phyloP scores from a whole-genome alignment of 768 basidiomycete species.

The Rhodotorula toruloides region DNA sequence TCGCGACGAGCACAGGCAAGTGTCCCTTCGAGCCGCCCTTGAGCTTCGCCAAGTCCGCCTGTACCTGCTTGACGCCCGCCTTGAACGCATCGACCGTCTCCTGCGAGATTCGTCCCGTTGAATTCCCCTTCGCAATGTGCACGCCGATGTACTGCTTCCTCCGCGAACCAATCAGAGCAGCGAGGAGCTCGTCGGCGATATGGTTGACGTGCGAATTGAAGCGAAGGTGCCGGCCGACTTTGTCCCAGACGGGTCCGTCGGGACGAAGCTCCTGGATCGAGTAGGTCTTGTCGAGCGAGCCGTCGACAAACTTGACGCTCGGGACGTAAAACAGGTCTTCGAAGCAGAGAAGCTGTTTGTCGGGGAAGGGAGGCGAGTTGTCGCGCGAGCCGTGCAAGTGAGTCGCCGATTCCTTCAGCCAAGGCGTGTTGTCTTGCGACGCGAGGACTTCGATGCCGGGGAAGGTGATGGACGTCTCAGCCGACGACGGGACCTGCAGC shows the following conservation, averaged over 20 bases:
- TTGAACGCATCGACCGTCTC: conserved; percentile 22
- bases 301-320: conserved; percentile 27
- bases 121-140: conserved; percentile 33
- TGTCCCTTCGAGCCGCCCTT: background rate
- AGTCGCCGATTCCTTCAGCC: conserved; percentile 20
- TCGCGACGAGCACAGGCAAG: conserved; percentile 24
- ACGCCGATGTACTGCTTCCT: conserved; percentile 29
- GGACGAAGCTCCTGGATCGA: conserved; percentile 30
- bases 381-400: conserved; percentile 5
- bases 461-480: conserved; percentile 37
- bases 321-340: conserved; percentile 39
- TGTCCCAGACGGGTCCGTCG: conserved; percentile 32
- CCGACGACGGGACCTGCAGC: conserved; percentile 24
- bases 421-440: conserved; percentile 15
- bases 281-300: conserved; percentile 24
- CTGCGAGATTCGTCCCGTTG: background rate
- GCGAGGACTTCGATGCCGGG: conserved; percentile 34
- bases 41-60: conserved; percentile 5
- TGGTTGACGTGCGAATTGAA: conserved; percentile 34
- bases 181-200: conserved; percentile 32
- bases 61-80: conserved; percentile 17
- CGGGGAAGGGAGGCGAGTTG: conserved; percentile 27
- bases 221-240: conserved; percentile 18
- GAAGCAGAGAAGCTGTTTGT: conserved; percentile 33
- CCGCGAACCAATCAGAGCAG: conserved; percentile 23